These are phyloP conservation scores for Linum tenue DNA, from an alignment of 345 rosid species.

Conservation along the genomic window DNA sequence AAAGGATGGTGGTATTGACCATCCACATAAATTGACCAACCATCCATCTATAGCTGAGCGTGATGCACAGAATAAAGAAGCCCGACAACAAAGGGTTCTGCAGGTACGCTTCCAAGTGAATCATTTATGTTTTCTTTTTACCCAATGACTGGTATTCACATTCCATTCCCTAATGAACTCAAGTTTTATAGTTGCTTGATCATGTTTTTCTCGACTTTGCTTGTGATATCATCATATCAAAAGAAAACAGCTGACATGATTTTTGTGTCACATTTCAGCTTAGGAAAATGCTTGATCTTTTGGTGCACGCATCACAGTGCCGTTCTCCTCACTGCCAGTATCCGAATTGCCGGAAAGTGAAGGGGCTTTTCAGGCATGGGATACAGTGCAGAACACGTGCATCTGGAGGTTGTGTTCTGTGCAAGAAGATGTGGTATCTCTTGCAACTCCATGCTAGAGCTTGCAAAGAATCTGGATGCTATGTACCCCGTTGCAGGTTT, in stretches of 20 bases:
- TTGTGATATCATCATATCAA: no score
- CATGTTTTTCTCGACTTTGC: neutral
- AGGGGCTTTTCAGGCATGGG: slow-evolving; percentile 29
- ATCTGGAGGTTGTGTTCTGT: slow-evolving; percentile 20
- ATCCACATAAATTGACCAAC: slow-evolving; percentile 95
- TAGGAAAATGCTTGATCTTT: slow-evolving; percentile 19
- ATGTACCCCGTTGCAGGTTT: slow-evolving; percentile 41
- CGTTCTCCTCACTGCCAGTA: slow-evolving; percentile 21
- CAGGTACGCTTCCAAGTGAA: slow-evolving; percentile 35
- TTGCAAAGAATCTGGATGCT: slow-evolving; percentile 29
- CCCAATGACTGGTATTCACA: neutral
- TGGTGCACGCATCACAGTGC: slow-evolving; percentile 38
- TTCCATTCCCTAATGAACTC: neutral
- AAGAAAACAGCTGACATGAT: neutral
- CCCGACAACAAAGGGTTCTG: slow-evolving; percentile 76
- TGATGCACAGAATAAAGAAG: slow-evolving; percentile 96
- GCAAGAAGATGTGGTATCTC: slow-evolving; percentile 21
- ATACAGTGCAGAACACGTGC: slow-evolving; percentile 20
- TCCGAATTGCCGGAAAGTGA: slow-evolving; percentile 29
- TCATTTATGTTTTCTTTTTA: no score
- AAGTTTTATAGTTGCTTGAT: no score
- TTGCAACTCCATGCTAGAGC: slow-evolving; percentile 23
- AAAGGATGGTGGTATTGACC: slow-evolving; percentile 71
- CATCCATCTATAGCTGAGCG: slow-evolving; percentile 84
- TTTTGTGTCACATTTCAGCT: slow-evolving; percentile 6